These are phyloP conservation scores for Mrakia blollopis DNA, from an alignment of 768 basidiomycete species.

Conservation along the genomic window DNA sequence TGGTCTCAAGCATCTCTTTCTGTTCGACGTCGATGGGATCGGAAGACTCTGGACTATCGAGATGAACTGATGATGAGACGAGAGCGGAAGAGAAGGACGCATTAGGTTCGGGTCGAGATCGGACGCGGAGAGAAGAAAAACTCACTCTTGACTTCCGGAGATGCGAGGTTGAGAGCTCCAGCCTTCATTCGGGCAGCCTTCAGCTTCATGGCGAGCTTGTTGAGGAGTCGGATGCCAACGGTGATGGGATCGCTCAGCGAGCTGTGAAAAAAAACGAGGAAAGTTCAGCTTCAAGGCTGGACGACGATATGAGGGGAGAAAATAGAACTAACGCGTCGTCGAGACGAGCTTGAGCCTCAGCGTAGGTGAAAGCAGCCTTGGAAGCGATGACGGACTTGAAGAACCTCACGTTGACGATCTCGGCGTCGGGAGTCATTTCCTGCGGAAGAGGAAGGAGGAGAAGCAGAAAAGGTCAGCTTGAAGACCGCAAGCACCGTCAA, in stretches of 20 bases:
- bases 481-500: too few species aligned
- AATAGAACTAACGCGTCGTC: constrained; percentile 68
- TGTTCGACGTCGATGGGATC: constrained; percentile 97
- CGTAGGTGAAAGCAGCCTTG: constrained; percentile 94
- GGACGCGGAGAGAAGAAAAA: background rate
- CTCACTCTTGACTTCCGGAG: constrained; percentile 79
- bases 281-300: background rate
- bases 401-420: constrained; percentile 85
- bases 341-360: constrained; percentile 88
- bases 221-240: constrained; percentile 78
- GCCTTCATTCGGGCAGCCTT: constrained; percentile 82
- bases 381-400: constrained; percentile 95
- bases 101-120: background rate
- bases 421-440: constrained; percentile 83
- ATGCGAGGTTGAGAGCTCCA: constrained; percentile 95
- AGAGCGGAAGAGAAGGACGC: background rate
- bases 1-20: constrained; percentile 86
- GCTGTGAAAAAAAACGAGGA: constrained; percentile 46
- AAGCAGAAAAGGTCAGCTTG: background rate
- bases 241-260: constrained; percentile 75
- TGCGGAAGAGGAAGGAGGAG: constrained; percentile 42
- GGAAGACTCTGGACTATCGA: constrained; percentile 86
- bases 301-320: background rate
- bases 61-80: constrained; percentile 54
- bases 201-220: constrained; percentile 76